phyloP scores from a whole-genome alignment of 1,139 yeast species.

The Nakaseomyces delphensis region DNA sequence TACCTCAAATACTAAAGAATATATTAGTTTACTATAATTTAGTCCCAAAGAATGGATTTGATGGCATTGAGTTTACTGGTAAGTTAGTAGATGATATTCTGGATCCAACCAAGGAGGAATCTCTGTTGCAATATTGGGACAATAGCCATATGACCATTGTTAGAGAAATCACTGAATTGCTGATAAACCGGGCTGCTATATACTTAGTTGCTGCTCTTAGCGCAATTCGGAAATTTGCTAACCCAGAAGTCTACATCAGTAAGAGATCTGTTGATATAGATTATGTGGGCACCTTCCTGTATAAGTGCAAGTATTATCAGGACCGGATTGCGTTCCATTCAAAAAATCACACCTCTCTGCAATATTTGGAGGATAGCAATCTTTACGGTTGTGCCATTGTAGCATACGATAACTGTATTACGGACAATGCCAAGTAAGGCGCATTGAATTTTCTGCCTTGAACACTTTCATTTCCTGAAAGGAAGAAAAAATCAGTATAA shows the following conservation, averaged over 20 bases:
- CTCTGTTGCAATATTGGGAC: background rate
- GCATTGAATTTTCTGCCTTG: background rate
- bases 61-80: slow-evolving; percentile 20
- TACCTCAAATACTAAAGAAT: slow-evolving; percentile 18
- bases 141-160: slow-evolving; percentile 4
- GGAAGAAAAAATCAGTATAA: too few species aligned
- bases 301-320: slow-evolving; percentile 22
- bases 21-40: slow-evolving; percentile 14
- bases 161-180: slow-evolving; percentile 12
- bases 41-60: slow-evolving; percentile 6
- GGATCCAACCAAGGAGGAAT: background rate
- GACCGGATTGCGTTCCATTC: slow-evolving; percentile 18
- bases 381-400: slow-evolving; percentile 30
- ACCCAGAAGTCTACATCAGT: background rate
- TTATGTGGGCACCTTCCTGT: slow-evolving; percentile 32
- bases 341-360: slow-evolving; percentile 13
- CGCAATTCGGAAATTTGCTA: slow-evolving; percentile 16
- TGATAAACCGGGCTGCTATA: slow-evolving; percentile 26
- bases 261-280: slow-evolving; percentile 17
- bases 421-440: background rate
- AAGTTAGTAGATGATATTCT: slow-evolving; percentile 18
- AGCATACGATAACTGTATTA: slow-evolving; percentile 8
- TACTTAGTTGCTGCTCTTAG: slow-evolving; percentile 19
- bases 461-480: background rate
- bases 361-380: slow-evolving; percentile 25